Evolutionary conservation across 352 stramenopile species (phyloP), one percentile per base, ranked within the genome.

Genomic region (Achlya hypogyna): DNA sequence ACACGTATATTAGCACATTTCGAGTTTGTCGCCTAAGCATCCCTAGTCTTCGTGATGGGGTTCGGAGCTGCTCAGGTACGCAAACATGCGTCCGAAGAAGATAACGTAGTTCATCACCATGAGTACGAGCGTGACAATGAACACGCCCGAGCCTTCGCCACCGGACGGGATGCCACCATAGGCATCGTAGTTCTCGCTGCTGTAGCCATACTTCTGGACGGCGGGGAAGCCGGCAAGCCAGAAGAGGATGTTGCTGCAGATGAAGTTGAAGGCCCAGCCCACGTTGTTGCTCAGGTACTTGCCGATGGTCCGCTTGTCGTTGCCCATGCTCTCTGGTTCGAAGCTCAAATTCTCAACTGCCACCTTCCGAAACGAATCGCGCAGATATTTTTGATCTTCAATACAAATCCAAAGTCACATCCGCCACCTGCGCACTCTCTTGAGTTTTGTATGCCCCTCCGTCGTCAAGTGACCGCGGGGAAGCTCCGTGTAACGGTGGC

Each of bases 211-310:
- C 47, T 92, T 75, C 51, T 87, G 73, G 31, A 69, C 81, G 53
- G 89, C 72, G 18, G 83, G 83, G 72, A 93, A 87, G 59, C 85
- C 85, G 28, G 88, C 77, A 63, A 85, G 78, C 85, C 83, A 92
- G 74, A 90, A 93, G 78, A 92, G 70, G 34, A 86, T 71, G 54
- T 92, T 82, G 43, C 81, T 92, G 58, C 76, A 80, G 42, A 90
- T 71, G n/a, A 93, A 66, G 71, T 92, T 93, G 79, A 91, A 91
- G 14, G 80, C 91, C 85, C 83, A 91, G 74, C 83, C 85, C 22
- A 77, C 79, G 80, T 91, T 93, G 70, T 87, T 75, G 35, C 43
- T 63, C 53, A 93, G 52, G 62, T 89, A 93, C 71, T 76, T 75
- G 42, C 71, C 32, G 56, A 91, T 38, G 12, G 59, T 72, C 22